Evolutionary conservation across 2,329 filamentous ascomycete species (phyloP).

Genomic region (Aureobasidium musti): DNA sequence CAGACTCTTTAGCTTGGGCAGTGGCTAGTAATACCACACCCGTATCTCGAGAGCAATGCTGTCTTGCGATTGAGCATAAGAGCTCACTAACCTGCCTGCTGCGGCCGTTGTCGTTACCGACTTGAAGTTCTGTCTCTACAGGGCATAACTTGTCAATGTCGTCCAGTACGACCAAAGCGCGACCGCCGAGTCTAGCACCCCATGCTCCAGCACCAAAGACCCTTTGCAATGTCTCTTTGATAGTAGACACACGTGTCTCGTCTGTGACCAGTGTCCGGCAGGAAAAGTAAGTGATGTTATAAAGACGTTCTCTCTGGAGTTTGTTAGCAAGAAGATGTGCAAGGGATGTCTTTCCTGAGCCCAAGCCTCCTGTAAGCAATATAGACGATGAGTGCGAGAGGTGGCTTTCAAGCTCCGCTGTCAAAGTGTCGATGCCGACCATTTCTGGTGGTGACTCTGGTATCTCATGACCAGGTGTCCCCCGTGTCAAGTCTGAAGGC

Average conservation of each 20-base stretch:
- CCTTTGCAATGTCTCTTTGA: conserved; percentile 83
- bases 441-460: conserved; percentile 60
- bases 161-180: conserved; percentile 81
- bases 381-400: conserved; percentile 86
- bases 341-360: conserved; percentile 84
- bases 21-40: conserved; percentile 86
- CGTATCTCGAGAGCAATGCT: conserved; percentile 78
- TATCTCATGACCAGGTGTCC: conserved; percentile 59
- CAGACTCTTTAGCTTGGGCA: conserved; percentile 85
- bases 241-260: conserved; percentile 82
- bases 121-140: conserved; percentile 89
- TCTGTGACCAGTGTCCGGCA: conserved; percentile 87
- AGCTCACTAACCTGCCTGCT: conserved; percentile 92
- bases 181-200: conserved; percentile 84
- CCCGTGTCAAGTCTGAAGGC: conserved; percentile 57
- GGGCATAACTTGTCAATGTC: conserved; percentile 93
- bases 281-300: conserved; percentile 81
- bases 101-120: conserved; percentile 88
- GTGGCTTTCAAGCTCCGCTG: conserved; percentile 72
- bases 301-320: conserved; percentile 71
- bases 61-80: conserved; percentile 75
- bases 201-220: conserved; percentile 88
- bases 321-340: conserved; percentile 73
- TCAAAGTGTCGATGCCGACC: conserved; percentile 79
- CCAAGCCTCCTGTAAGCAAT: conserved; percentile 82